Conservation (phyloP, 108 stramenopile genomes). For the Cafeteria roenbergensis region DNA sequence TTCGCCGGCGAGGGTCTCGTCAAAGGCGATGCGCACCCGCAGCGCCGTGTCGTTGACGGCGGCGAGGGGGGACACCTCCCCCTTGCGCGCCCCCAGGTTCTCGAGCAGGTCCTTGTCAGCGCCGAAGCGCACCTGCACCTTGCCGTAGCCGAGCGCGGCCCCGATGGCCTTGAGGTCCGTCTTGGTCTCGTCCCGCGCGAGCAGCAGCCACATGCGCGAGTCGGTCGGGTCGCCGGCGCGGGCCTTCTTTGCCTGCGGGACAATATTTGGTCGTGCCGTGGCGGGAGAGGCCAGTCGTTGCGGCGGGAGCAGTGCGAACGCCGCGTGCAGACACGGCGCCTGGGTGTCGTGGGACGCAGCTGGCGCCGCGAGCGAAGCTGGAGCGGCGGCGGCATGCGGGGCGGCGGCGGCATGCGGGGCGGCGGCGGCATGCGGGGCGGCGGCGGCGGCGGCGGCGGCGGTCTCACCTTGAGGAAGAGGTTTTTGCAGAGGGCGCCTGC, state of each 20-base stretch:
- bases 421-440: too few species aligned
- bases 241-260: constrained; percentile 15
- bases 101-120: constrained; percentile 10
- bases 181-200: constrained; percentile 3
- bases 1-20: not conserved
- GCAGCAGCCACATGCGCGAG: constrained; percentile 15
- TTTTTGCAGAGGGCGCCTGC: constrained; percentile 15
- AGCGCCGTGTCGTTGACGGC: constrained; percentile 17
- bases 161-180: constrained; percentile 13
- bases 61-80: constrained; percentile 18
- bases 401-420: too few species aligned
- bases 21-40: constrained; percentile 14
- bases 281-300: too few species aligned
- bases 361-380: too few species aligned
- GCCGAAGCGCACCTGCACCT: constrained; percentile 3
- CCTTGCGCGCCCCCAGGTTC: constrained; percentile 3
- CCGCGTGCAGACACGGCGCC: not conserved
- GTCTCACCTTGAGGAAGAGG: constrained; percentile 20
- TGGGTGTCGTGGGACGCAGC: not conserved
- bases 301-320: not conserved
- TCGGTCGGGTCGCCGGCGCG: constrained; percentile 4
- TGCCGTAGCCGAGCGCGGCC: constrained; percentile 9
- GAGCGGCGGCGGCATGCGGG: too few species aligned
- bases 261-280: too few species aligned
- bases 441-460: too few species aligned